Conservation (phyloP, 2,329 filamentous ascomycete genomes). For the Penicillium sp. region DNA sequence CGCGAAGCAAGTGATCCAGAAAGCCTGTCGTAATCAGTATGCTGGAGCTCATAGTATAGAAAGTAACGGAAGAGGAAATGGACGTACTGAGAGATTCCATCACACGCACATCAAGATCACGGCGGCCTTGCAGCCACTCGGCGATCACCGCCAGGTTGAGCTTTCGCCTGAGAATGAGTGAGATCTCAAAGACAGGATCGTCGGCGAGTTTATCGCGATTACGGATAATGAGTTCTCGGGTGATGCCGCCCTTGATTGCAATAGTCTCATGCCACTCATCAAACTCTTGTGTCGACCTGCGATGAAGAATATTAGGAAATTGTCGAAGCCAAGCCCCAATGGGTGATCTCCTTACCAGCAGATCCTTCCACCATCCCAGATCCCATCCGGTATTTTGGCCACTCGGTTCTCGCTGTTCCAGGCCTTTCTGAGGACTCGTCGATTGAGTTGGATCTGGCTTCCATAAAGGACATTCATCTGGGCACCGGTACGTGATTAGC, state of each 20-base stretch:
- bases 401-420: conserved; percentile 59
- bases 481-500: conserved; percentile 10
- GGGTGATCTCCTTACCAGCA: conserved; percentile 62
- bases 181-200: conserved; percentile 55
- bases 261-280: conserved; percentile 54
- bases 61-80: not conserved
- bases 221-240: too few species aligned
- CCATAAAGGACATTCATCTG: conserved; percentile 65
- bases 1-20: conserved; percentile 81
- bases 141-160: conserved; percentile 64
- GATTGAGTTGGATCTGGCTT: conserved; percentile 55
- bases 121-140: conserved; percentile 60
- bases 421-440: conserved; percentile 64
- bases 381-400: conserved; percentile 40
- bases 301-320: conserved; percentile 12
- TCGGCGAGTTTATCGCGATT: too few species aligned
- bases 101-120: conserved; percentile 61
- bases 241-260: conserved; percentile 67
- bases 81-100: conserved; percentile 70
- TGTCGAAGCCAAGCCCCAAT: conserved; percentile 34
- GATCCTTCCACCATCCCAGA: conserved; percentile 79
- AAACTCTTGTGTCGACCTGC: conserved; percentile 39
- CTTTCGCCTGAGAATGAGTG: conserved; percentile 56
- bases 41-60: not conserved
- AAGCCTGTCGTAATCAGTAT: conserved; percentile 54